These are phyloP conservation scores for Cucurbita argyrosperma DNA, from an alignment of 306 rosid genomes.

Conservation along the genomic window DNA sequence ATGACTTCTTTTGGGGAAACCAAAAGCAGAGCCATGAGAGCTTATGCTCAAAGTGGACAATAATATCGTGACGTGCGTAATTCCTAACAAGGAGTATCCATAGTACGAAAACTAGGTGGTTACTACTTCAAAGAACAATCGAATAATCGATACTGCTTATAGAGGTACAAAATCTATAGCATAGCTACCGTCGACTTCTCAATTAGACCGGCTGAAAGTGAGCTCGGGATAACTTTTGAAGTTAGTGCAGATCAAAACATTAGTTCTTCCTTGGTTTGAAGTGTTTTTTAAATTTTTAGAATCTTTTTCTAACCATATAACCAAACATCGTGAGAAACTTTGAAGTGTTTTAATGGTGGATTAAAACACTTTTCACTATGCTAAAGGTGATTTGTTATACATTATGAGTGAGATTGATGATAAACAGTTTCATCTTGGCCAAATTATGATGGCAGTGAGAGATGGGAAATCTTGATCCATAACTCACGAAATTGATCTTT, in stretches of 20 bases:
- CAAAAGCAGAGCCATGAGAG: too few relatives aligned
- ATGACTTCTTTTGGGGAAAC: too few relatives aligned
- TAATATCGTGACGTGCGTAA: too few relatives aligned
- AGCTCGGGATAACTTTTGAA: background rate
- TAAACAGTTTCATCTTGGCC: background rate
- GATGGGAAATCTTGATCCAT: background rate
- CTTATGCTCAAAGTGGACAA: too few relatives aligned
- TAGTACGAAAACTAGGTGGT: background rate
- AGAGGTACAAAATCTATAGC: background rate
- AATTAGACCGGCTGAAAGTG: background rate
- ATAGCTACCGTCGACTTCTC: background rate
- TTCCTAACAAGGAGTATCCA: background rate
- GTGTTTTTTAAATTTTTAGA: background rate
- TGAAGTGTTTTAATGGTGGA: background rate
- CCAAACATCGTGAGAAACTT: background rate
- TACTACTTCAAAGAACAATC: background rate
- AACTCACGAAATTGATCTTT: background rate
- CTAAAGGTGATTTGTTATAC: background rate
- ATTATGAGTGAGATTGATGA: background rate
- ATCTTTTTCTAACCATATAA: background rate
- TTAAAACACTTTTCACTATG: background rate
- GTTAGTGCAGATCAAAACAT: background rate
- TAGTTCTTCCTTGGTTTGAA: background rate
- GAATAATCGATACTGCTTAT: background rate
- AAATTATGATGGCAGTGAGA: background rate